Evolutionary conservation across 2,329 filamentous ascomycete species (phyloP), one percentile per base, ranked within the genome.

Genomic region (Didymella pinodella): DNA sequence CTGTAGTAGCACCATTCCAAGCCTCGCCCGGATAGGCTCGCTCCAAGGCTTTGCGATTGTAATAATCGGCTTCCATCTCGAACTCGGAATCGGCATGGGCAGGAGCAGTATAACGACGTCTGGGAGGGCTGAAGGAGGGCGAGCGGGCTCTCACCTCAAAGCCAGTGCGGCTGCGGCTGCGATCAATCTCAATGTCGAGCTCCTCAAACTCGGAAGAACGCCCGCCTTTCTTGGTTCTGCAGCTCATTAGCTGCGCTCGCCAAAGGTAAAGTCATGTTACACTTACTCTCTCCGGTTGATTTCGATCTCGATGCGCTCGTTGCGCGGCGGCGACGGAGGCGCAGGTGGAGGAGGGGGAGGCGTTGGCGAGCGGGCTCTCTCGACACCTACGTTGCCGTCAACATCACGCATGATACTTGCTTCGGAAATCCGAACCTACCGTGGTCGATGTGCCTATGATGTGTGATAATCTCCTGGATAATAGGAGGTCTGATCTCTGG

Each of bases 401-500:
- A 34, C 22, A 45, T 53, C 29, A 53, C 22, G 14, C 34, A 11
- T 4, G 32, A 20, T 54, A 49, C 65, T 4, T 3, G 8, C 20
- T 14, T 0, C 1, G 2, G 11, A 16, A 10, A 3, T 25, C 1
- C 12, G 14, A 28, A 76, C 87, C 74, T 82, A 92, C 91, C 93
- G 78, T 96, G 92, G 72, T 96, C 91, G 67, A 96, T 90, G 72
- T 94, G 90, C 57, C 89, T 86, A 74, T 95, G 94, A 78, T 95
- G 91, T 0, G 92, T 96, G 65, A 96, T 93, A 58, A 96, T 88
- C 73, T 97, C 91, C 71, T 94, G 88, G 77, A 94, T 91, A 67
- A 96, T 92, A 0, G 89, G 90, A 32, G 92, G 92, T 20, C 89
- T 88, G 41, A 87, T 85, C 68, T 95, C 88, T 44, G 90, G 83